Evolutionary conservation across 1,284 basidiomycete species (phyloP), one percentile per base, ranked within the genome.

Genomic region (Trichosporon sp.): DNA sequence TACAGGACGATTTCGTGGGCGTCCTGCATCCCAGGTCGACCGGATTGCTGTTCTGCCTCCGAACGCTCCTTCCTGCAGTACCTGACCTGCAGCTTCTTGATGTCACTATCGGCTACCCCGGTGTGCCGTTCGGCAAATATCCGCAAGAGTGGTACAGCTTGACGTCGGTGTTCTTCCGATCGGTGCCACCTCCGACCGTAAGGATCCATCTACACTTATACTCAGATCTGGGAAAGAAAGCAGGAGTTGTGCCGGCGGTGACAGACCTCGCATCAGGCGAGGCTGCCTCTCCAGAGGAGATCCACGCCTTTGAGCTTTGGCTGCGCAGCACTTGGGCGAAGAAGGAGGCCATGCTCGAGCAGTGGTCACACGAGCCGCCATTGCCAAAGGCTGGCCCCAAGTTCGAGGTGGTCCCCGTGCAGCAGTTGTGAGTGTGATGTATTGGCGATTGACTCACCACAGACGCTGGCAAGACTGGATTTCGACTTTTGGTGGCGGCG

Each of bases 41-140:
- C 0, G 95, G 95, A 1, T 81, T 97, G 59, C 88, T 90, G 66
- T 92, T 91, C 77, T 91, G 88, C 67, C 81, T 97, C 36, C 86
- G 92, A 27, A 89, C 91, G 0, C 84, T 98, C 9, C 83, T 87
- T 9, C 88, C 90, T 19, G 85, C 89, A 59, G 85, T 95, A 46
- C 88, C 89, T 21, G 85, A 85, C 65, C 82, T 98, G 66, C 86
- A 88, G 71, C 80, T 99, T 19, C 82, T 97, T n/a, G 93, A 95
- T 74, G 82, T 94, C 52, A 96, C 95, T 0, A 85, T 95, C 67
- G 86, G 89, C 19, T 97, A 97, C 79, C 92, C 94, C 61, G 94
- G 93, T 83, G 78, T 83, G 4, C 81, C 82, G 1, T 75, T 74
- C 2, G 79, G 80, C 0, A 77, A 77, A 5, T 82, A 80, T 62